Conservation (phyloP, 2,329 filamentous ascomycete species). For the Venturia nashicola region DNA sequence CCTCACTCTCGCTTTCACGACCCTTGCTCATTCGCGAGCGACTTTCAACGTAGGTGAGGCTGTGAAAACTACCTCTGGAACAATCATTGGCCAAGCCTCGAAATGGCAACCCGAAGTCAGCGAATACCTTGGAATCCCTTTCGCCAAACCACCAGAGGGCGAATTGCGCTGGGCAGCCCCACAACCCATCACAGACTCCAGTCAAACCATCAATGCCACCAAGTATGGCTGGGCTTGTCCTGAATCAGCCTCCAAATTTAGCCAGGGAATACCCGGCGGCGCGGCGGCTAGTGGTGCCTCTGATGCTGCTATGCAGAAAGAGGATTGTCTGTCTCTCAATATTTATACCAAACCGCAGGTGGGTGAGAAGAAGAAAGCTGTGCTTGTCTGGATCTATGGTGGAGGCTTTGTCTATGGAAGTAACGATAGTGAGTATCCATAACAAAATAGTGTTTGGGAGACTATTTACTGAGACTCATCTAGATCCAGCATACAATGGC, state of each 20-base stretch:
- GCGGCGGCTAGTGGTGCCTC: conserved; percentile 12
- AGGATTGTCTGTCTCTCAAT: conserved; percentile 11
- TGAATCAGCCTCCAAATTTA: conserved; percentile 14
- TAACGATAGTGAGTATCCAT: not conserved
- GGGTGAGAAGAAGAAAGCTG: conserved; percentile 14
- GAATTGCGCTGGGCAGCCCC: conserved; percentile 5
- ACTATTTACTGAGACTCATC: not conserved
- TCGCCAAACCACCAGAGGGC: not conserved
- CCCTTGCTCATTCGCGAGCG: not conserved
- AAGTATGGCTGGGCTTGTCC: conserved; percentile 12
- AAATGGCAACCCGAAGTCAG: conserved; percentile 10
- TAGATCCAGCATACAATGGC: conserved; percentile 10
- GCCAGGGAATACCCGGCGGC: conserved; percentile 1
- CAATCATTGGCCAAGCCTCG: conserved; percentile 12
- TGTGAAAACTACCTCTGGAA: conserved; percentile 12
- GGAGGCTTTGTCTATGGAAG: conserved; percentile 13
- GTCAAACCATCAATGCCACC: conserved; percentile 3
- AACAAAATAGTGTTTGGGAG: not conserved
- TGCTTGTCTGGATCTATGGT: conserved; percentile 20
- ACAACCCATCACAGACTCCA: conserved; percentile 14
- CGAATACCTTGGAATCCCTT: conserved; percentile 12
- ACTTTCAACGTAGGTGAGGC: conserved; percentile 2
- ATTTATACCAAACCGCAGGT: conserved; percentile 12
- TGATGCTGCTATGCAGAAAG: conserved; percentile 12
- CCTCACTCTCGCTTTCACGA: conserved; percentile 1